These are phyloP conservation scores for Hirsutella rhossiliensis DNA, from an alignment of 2,329 filamentous ascomycete genomes.

Conservation along the genomic window DNA sequence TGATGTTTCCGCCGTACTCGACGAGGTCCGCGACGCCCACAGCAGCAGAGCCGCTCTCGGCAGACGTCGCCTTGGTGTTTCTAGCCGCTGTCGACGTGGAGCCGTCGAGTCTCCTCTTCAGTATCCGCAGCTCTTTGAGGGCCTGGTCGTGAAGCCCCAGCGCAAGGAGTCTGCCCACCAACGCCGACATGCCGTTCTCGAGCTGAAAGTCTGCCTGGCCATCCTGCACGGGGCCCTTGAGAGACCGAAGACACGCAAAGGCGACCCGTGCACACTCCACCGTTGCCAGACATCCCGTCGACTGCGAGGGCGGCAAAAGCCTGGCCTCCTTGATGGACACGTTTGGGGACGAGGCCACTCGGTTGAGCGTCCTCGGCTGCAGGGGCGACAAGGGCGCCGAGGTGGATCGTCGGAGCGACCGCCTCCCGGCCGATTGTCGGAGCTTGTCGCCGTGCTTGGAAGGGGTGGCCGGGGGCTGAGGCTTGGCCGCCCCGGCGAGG, in stretches of 20 bases:
- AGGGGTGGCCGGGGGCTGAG: constrained; percentile 18
- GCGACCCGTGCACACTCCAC: constrained; percentile 60
- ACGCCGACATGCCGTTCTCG: constrained; percentile 60
- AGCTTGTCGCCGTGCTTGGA: constrained; percentile 20
- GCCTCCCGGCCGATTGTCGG: constrained; percentile 22
- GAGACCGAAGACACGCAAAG: constrained; percentile 49
- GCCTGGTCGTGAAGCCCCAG: constrained; percentile 57
- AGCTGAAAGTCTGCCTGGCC: constrained; percentile 53
- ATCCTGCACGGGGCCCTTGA: constrained; percentile 41
- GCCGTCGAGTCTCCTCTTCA: constrained; percentile 51
- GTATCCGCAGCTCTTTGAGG: constrained; percentile 51
- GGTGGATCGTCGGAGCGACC: constrained; percentile 38
- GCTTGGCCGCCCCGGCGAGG: constrained; percentile 54
- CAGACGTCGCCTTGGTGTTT: constrained; percentile 13
- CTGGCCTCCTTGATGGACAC: constrained; percentile 21
- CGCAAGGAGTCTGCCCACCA: constrained; percentile 52
- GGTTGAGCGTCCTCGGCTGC: constrained; percentile 48
- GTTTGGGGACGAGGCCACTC: constrained; percentile 41
- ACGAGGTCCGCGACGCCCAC: constrained; percentile 44
- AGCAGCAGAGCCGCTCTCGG: constrained; percentile 17
- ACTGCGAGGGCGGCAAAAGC: constrained; percentile 15
- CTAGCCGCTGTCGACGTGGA: constrained; percentile 17
- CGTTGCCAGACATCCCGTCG: constrained; percentile 38
- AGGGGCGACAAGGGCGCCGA: constrained; percentile 50
- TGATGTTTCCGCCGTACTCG: constrained; percentile 39